These are phyloP conservation scores for Zygotorulaspora florentina DNA, from an alignment of 805 yeast genomes.

Conservation along the genomic window DNA sequence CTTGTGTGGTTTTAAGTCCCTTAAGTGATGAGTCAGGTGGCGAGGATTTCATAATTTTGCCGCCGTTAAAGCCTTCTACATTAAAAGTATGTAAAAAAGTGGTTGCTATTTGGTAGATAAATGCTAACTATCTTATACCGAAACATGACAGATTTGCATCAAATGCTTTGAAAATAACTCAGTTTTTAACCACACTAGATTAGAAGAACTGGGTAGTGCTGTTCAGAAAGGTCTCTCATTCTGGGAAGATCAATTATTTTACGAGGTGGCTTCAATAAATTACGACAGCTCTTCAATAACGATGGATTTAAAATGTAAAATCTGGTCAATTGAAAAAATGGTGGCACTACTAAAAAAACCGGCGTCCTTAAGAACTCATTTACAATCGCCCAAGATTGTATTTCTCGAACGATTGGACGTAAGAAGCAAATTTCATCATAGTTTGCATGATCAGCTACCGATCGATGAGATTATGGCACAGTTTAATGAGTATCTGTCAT, in stretches of 20 bases:
- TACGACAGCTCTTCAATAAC: background rate
- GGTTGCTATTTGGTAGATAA: background rate
- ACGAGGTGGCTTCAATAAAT: background rate
- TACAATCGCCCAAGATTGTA: conserved; percentile 5
- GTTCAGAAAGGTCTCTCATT: conserved; percentile 4
- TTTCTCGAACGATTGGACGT: conserved; percentile 6
- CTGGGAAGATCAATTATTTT: conserved; percentile 12
- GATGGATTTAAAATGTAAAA: conserved; percentile 11
- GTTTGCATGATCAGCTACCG: background rate
- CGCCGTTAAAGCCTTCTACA: conserved; percentile 14
- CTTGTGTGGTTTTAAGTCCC: background rate
- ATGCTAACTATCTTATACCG: background rate
- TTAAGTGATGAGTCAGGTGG: background rate
- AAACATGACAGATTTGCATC: conserved; percentile 4
- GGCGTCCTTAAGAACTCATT: conserved; percentile 8
- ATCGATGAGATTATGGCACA: conserved; percentile 10
- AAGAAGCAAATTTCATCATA: conserved; percentile 2
- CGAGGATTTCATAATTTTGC: conserved; percentile 7
- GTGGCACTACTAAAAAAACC: conserved; percentile 14
- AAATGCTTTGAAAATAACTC: background rate
- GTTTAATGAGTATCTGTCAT: conserved; percentile 26
- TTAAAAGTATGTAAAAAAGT: conserved; percentile 9
- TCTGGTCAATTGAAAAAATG: conserved; percentile 16
- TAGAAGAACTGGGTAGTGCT: background rate
- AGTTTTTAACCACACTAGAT: background rate